Conservation (phyloP, 345 rosid genomes). For the Hibiscus tridactylites region DNA sequence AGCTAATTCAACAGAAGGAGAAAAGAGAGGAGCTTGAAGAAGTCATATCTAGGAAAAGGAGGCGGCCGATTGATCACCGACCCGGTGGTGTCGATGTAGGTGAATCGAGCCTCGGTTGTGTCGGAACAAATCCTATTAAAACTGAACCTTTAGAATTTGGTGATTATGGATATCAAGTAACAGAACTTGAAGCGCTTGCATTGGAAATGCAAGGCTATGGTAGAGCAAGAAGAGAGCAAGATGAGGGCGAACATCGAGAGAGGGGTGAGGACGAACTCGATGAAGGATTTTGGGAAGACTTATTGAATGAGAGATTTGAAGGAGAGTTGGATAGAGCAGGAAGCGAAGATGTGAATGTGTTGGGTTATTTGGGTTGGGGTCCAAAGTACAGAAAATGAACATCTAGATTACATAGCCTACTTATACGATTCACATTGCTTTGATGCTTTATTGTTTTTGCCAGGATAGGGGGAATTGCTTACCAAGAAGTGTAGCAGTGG, state of each 20-base stretch:
- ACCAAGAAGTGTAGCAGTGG: conserved; percentile 15
- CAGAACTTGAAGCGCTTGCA: conserved; percentile 82
- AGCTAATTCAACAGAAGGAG: conserved; percentile 39
- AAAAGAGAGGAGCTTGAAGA: conserved; percentile 49
- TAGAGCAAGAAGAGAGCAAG: conserved; percentile 23
- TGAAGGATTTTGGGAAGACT: conserved; percentile 63
- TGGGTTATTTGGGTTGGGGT: neutral
- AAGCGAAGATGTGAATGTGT: conserved; percentile 15
- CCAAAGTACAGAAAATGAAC: conserved; percentile 6
- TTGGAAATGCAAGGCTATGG: conserved; percentile 77
- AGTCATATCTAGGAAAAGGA: conserved; percentile 36
- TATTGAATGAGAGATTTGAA: conserved; percentile 39
- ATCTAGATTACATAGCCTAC: neutral
- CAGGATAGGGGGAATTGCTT: conserved; percentile 25
- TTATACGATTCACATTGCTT: conserved; percentile 4
- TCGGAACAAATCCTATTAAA: conserved; percentile 25
- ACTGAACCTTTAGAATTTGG: conserved; percentile 38
- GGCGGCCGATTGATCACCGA: conserved; percentile 32
- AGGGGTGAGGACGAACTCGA: conserved; percentile 35
- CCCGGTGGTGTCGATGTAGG: neutral
- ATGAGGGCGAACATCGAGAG: conserved; percentile 18
- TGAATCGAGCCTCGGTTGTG: conserved; percentile 13
- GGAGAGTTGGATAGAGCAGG: conserved; percentile 33
- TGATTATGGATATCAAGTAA: conserved; percentile 28
- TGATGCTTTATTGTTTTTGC: conserved; percentile 24